These are phyloP conservation scores for Mucor racemosus DNA, from an alignment of 371 early-diverging fungal species.

Conservation along the genomic window DNA sequence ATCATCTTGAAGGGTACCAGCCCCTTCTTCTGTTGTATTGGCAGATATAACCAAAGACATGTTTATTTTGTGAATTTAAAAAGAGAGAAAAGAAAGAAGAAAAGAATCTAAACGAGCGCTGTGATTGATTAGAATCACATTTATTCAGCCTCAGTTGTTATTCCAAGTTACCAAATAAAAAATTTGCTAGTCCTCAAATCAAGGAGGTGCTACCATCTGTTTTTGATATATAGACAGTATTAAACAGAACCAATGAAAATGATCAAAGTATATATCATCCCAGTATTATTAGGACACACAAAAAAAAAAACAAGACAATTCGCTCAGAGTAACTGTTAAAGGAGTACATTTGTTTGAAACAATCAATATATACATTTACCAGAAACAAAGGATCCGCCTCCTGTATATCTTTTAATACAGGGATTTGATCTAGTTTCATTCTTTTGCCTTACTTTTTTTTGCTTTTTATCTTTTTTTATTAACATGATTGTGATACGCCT, in stretches of 20 bases:
- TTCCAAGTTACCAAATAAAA: neutral
- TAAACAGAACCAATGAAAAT: neutral
- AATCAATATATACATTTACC: too few species aligned
- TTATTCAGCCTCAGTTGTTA: conserved; percentile 3
- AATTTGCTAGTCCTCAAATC: conserved; percentile 4
- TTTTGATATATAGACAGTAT: neutral
- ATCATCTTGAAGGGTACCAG: conserved; percentile 23
- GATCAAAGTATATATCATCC: neutral
- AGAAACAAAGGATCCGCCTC: too few species aligned
- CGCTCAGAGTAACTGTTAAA: too few species aligned
- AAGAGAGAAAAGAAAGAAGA: neutral
- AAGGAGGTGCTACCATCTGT: neutral
- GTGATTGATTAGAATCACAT: neutral
- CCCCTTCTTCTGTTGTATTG: conserved; percentile 16
- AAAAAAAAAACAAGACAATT: too few species aligned
- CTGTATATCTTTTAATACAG: too few species aligned
- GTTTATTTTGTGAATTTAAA: neutral
- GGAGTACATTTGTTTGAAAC: too few species aligned
- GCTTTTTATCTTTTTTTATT: too few species aligned
- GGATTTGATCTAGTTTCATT: too few species aligned
- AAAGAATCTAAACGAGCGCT: conserved; percentile 8
- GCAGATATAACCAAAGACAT: conserved; percentile 11
- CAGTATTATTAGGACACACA: too few species aligned
- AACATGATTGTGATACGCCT: too few species aligned
- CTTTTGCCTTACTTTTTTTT: too few species aligned